Conservation (phyloP, 75 land plant species). For the Cupressus sempervirens region DNA sequence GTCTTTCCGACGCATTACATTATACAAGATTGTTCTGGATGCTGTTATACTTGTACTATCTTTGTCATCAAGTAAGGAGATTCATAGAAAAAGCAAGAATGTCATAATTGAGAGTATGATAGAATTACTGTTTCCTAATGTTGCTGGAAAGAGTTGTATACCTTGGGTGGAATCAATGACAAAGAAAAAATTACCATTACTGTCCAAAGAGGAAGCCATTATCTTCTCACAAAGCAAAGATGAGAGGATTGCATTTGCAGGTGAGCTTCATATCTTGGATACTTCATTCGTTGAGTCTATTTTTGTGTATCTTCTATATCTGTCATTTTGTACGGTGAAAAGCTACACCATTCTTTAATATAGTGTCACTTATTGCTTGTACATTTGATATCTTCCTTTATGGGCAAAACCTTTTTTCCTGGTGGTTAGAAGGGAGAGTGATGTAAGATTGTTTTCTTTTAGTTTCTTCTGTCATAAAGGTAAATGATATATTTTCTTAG, state of each 20-base stretch:
- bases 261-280: not conserved
- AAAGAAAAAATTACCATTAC: slow-evolving; percentile 18
- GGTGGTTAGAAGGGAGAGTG: not conserved
- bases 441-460: not conserved
- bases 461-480: not conserved
- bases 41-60: slow-evolving; percentile 19
- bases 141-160: slow-evolving; percentile 11
- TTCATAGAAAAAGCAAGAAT: slow-evolving; percentile 7
- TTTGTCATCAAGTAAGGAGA: slow-evolving; percentile 6
- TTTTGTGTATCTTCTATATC: not conserved
- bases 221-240: slow-evolving; percentile 22
- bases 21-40: slow-evolving; percentile 32
- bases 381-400: not conserved
- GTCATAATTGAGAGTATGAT: slow-evolving; percentile 8
- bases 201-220: slow-evolving; percentile 23
- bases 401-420: not conserved
- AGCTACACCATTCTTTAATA: not conserved
- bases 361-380: not conserved
- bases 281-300: not conserved
- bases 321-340: not conserved
- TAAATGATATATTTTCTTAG: not conserved
- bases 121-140: slow-evolving; percentile 19
- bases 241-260: slow-evolving; percentile 16
- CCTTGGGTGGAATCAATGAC: slow-evolving; percentile 27
- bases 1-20: slow-evolving; percentile 5